Percentiles rank a stretch among this genome's conserved stretches.
phyloP scores from a whole-genome alignment of 2,329 filamentous ascomycete genomes.

The Sarocladium strictum region DNA sequence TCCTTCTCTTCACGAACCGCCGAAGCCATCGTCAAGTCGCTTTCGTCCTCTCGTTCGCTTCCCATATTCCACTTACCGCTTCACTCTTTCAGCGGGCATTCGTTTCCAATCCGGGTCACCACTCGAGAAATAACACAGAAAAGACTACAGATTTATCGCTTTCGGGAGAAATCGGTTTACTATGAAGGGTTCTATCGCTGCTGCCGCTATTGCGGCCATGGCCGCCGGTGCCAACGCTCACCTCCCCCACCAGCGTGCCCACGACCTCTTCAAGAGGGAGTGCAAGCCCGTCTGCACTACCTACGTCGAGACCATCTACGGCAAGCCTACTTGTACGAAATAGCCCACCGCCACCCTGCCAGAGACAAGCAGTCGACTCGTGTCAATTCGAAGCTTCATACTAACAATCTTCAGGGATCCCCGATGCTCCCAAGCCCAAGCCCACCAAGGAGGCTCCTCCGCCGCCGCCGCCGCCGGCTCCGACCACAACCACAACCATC shows the following conservation, averaged over 20 bases:
- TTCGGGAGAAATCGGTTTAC: slow-evolving; percentile 26
- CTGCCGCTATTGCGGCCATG: slow-evolving; percentile 57
- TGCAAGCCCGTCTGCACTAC: slow-evolving; percentile 65
- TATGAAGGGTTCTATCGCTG: slow-evolving; percentile 70
- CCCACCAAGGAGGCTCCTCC: slow-evolving; percentile 18
- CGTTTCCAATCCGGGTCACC: slow-evolving; percentile 37
- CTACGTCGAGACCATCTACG: slow-evolving; percentile 65
- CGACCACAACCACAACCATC: slow-evolving; percentile 10
- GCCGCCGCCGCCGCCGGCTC: slow-evolving; percentile 21
- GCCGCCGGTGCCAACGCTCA: slow-evolving; percentile 50
- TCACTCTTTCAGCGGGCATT: slow-evolving; percentile 87
- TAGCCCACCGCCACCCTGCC: neutral
- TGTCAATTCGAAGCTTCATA: too few species aligned
- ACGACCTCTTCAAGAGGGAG: slow-evolving; percentile 53
- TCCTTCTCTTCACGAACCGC: slow-evolving; percentile 33
- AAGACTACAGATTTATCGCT: slow-evolving; percentile 24
- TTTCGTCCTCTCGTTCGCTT: slow-evolving; percentile 46
- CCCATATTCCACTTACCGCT: slow-evolving; percentile 53
- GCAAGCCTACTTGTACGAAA: slow-evolving; percentile 57
- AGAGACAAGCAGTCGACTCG: too few species aligned
- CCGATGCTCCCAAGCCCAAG: slow-evolving; percentile 8
- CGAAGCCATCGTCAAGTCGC: slow-evolving; percentile 37
- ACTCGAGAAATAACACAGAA: slow-evolving; percentile 14
- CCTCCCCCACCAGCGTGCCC: slow-evolving; percentile 56
- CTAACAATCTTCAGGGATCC: slow-evolving; percentile 5